Evolutionary conservation across 345 rosid genomes (phyloP).

Genomic region (Linum trigynum): DNA sequence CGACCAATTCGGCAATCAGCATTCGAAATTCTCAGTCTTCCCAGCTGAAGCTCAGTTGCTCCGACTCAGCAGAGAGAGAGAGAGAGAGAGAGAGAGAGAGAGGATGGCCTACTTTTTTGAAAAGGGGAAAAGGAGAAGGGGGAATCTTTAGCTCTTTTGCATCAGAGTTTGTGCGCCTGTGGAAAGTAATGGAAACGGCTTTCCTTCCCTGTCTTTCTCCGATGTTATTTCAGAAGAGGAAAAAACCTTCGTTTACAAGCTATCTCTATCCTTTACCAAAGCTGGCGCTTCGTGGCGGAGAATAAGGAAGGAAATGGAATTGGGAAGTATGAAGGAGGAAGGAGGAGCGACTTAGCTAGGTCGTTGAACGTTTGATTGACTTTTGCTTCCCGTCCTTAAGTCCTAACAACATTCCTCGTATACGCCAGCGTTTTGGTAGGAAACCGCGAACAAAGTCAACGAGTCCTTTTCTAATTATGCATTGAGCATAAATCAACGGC

Average conservation of each 20-base stretch:
- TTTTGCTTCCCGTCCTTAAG: background rate
- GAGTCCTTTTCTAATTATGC: no score
- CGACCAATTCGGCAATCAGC: background rate
- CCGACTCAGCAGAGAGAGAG: background rate
- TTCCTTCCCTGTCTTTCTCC: no score
- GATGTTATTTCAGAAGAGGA: background rate
- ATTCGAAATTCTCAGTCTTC: background rate
- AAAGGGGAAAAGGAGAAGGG: background rate
- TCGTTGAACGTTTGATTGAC: background rate
- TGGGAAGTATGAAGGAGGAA: background rate
- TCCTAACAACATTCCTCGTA: background rate
- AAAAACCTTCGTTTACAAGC: background rate
- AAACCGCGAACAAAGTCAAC: no score
- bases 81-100: background rate
- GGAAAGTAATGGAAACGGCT: no score
- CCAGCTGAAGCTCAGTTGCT: background rate
- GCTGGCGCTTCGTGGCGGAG: background rate
- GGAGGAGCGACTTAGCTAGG: background rate
- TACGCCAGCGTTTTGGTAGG: no score
- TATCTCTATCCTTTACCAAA: background rate
- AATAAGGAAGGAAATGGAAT: background rate
- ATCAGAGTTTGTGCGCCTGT: background rate
- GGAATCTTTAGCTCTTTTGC: background rate
- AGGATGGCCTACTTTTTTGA: slow-evolving; percentile 4
- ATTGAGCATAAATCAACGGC: no score